phyloP scores from a whole-genome alignment of 441 rosid genomes.

The Gossypium gossypioides region DNA sequence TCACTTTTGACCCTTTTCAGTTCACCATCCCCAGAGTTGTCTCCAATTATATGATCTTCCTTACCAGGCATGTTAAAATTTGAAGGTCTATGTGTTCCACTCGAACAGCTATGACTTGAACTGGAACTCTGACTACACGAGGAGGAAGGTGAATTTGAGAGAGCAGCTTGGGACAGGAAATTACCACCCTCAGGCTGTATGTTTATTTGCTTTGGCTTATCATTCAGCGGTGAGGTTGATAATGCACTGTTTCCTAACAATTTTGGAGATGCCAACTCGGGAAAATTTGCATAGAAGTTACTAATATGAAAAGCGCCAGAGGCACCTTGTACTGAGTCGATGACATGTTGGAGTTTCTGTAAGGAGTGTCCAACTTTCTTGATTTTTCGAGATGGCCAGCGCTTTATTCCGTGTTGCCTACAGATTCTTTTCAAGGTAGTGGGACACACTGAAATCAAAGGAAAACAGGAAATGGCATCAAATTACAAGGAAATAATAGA shows the following conservation, averaged over 20 bases:
- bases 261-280: conserved; percentile 48
- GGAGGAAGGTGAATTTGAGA: conserved; percentile 54
- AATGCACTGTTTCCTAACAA: conserved; percentile 31
- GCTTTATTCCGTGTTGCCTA: conserved; percentile 71
- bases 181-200: conserved; percentile 23
- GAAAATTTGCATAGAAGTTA: conserved; percentile 61
- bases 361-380: conserved; percentile 86
- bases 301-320: conserved; percentile 55
- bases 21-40: conserved; percentile 17
- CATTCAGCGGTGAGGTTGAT: conserved; percentile 21
- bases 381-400: conserved; percentile 93
- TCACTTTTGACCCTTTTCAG: conserved; percentile 39
- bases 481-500: neutral
- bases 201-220: conserved; percentile 23
- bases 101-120: conserved; percentile 69
- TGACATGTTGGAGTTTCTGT: conserved; percentile 66
- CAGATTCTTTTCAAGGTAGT: conserved; percentile 93
- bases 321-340: conserved; percentile 68
- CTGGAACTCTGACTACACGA: conserved; percentile 61
- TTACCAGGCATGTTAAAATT: conserved; percentile 12
- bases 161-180: conserved; percentile 18
- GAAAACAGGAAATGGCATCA: conserved; percentile 6
- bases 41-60: conserved; percentile 25
- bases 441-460: conserved; percentile 72
- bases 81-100: conserved; percentile 40